phyloP scores from a whole-genome alignment of 1,139 yeast genomes.

The Candida freyschussii region DNA sequence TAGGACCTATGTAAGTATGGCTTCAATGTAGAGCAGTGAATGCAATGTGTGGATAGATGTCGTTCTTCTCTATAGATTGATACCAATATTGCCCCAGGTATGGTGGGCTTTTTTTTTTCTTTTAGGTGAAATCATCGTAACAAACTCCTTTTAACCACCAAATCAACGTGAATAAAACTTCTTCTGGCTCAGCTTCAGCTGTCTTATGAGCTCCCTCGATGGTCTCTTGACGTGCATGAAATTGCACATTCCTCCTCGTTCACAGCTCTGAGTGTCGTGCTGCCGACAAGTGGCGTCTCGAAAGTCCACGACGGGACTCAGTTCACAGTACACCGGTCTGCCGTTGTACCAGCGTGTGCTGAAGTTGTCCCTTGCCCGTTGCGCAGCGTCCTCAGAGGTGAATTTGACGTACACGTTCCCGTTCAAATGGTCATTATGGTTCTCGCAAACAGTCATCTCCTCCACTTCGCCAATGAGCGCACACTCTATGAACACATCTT shows the following conservation, averaged over 20 bases:
- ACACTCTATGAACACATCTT: constrained; percentile 68
- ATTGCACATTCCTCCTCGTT: constrained; percentile 79
- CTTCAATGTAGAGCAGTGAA: not conserved
- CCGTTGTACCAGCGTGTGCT: constrained; percentile 81
- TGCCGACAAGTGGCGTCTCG: constrained; percentile 74
- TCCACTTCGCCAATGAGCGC: constrained; percentile 56
- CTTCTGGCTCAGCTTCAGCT: constrained; percentile 35
- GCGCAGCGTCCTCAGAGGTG: constrained; percentile 52
- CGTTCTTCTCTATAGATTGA: too few relatives aligned
- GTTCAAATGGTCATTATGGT: constrained; percentile 71
- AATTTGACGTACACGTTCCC: constrained; percentile 82
- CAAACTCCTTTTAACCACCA: too few relatives aligned
- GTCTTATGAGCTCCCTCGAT: constrained; percentile 35
- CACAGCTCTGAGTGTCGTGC: constrained; percentile 58
- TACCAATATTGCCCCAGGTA: not conserved
- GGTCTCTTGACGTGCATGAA: constrained; percentile 78
- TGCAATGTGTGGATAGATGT: not conserved
- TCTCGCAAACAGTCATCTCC: constrained; percentile 74
- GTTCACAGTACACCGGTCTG: constrained; percentile 75
- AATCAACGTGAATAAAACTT: too few relatives aligned
- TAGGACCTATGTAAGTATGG: too few relatives aligned
- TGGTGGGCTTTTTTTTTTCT: not conserved
- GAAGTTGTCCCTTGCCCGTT: constrained; percentile 51
- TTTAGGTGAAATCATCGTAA: constrained; percentile 1
- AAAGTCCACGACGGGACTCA: constrained; percentile 71